A percentile compares a stretch with the other conserved stretches of the same genome.
Evolutionary conservation across 2,329 filamentous ascomycete genomes (phyloP).

Genomic region (Fusarium albosuccineum): DNA sequence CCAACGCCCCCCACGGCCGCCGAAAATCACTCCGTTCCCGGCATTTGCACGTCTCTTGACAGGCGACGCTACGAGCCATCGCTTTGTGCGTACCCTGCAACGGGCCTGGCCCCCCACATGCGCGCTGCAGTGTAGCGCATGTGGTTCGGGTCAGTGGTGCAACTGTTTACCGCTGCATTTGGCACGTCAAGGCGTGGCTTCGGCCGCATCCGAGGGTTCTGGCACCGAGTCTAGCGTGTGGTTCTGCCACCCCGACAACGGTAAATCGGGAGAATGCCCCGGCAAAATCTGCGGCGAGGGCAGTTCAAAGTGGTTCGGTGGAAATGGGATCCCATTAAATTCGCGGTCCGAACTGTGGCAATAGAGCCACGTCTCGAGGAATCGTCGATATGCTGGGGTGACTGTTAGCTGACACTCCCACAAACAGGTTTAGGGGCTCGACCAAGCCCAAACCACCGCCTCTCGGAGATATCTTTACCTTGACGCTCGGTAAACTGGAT

Average conservation of each 20-base stretch:
- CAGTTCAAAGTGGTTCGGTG: conserved; percentile 60
- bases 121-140: conserved; percentile 36
- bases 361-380: conserved; percentile 60
- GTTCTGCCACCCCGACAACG: conserved; percentile 43
- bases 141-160: conserved; percentile 42
- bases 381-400: conserved; percentile 55
- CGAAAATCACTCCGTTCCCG: conserved; percentile 22
- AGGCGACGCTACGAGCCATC: conserved; percentile 27
- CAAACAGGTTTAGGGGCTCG: conserved; percentile 19
- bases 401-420: conserved; percentile 42
- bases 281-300: conserved; percentile 61
- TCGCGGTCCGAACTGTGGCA: conserved; percentile 62
- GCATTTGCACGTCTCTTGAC: conserved; percentile 26
- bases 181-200: conserved; percentile 42
- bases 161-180: conserved; percentile 32
- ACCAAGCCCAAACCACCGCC: conserved; percentile 18
- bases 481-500: conserved; percentile 63
- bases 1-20: conserved; percentile 27
- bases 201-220: conserved; percentile 44
- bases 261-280: conserved; percentile 44
- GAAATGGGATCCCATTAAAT: conserved; percentile 61
- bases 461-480: conserved; percentile 50
- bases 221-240: conserved; percentile 42
- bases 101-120: conserved; percentile 45
- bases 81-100: conserved; percentile 23